These are phyloP conservation scores for Neostapfia colusana DNA, from an alignment of 176 grass and related monocot species.

Conservation along the genomic window DNA sequence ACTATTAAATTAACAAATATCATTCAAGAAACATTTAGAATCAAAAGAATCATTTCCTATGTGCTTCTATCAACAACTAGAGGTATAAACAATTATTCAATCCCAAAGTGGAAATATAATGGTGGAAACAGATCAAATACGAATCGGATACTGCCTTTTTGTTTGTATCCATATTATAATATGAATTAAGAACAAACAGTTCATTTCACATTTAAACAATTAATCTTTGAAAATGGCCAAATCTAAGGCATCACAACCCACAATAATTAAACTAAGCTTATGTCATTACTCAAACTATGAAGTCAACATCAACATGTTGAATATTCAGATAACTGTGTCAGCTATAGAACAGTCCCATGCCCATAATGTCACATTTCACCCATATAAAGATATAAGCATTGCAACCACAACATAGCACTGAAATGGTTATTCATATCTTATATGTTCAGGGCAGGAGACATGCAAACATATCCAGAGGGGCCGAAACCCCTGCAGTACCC, in stretches of 20 bases:
- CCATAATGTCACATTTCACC: not conserved
- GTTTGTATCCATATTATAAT: too few species aligned
- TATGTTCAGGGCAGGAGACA: not conserved
- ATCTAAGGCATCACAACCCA: not conserved
- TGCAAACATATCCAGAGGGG: not conserved
- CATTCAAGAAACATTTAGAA: conserved; percentile 4
- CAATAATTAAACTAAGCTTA: not conserved
- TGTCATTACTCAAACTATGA: not conserved
- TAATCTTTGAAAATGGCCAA: not conserved
- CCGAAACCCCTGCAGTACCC: not conserved
- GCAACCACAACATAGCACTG: not conserved
- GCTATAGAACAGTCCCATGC: not conserved
- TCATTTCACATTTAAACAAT: not conserved
- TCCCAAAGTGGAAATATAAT: too few species aligned
- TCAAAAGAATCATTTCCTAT: conserved; percentile 3
- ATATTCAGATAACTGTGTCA: not conserved
- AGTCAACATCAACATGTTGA: not conserved
- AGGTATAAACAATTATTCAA: not conserved
- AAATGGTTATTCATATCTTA: not conserved
- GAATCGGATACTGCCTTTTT: too few species aligned
- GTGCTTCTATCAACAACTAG: too few species aligned
- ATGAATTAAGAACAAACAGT: not conserved
- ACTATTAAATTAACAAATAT: not conserved
- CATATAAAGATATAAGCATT: not conserved
- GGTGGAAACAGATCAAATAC: too few species aligned